These are phyloP conservation scores for Carallia brachiata DNA, from an alignment of 345 rosid genomes.

Conservation along the genomic window DNA sequence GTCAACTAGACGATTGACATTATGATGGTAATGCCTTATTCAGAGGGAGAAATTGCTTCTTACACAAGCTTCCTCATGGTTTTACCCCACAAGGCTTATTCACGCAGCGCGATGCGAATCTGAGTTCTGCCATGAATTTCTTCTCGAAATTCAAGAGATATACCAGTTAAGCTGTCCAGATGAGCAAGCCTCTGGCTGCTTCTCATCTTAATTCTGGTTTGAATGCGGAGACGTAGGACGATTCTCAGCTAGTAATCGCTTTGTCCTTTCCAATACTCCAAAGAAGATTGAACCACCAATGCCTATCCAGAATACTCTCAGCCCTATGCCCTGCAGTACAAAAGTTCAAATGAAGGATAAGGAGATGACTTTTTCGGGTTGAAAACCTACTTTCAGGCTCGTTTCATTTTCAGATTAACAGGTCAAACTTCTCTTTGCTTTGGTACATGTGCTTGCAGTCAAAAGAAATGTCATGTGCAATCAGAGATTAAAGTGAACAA, in stretches of 20 bases:
- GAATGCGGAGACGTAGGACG: conserved; percentile 6
- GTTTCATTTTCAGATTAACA: no score
- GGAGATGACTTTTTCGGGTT: no score
- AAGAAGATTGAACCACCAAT: conserved; percentile 90
- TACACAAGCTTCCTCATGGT: no score
- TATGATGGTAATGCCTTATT: no score
- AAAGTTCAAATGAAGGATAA: background rate
- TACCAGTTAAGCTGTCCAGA: background rate
- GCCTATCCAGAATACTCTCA: conserved; percentile 91
- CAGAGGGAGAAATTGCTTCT: no score
- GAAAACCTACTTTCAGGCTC: no score
- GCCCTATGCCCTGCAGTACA: conserved; percentile 69
- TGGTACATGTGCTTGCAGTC: no score
- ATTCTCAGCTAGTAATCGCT: conserved; percentile 56
- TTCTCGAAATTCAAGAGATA: background rate
- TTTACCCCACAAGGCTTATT: background rate
- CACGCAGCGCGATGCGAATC: background rate
- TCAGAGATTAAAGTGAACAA: no score
- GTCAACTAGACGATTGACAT: no score
- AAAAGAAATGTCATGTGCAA: no score
- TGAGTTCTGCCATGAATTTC: background rate
- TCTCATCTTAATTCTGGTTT: conserved; percentile 12
- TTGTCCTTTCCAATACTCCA: conserved; percentile 81
- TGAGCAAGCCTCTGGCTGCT: background rate
- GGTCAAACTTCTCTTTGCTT: no score